Evolutionary conservation across 2,329 filamentous ascomycete species (phyloP).

Genomic region (Zasmidium citrigriseum): DNA sequence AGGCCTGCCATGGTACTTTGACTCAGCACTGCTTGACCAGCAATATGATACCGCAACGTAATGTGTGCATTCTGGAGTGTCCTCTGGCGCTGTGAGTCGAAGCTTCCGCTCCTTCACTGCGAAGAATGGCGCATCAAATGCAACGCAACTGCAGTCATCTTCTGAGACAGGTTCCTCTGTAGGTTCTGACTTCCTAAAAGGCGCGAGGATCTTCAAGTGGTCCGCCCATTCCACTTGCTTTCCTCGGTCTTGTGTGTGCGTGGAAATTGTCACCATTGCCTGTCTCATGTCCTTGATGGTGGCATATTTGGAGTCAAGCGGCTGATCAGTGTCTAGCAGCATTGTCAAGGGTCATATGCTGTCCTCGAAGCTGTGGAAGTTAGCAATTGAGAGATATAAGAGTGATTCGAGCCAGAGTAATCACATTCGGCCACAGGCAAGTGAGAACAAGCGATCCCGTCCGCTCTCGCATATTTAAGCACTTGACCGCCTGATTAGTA

Average conservation of each 20-base stretch:
- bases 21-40: not conserved
- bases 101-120: not conserved
- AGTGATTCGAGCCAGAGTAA: too few species aligned
- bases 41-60: slow-evolving; percentile 5
- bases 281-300: not conserved
- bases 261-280: not conserved
- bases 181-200: not conserved
- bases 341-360: slow-evolving; percentile 37
- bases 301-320: not conserved
- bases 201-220: not conserved
- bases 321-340: not conserved
- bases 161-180: not conserved
- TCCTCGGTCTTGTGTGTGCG: not conserved
- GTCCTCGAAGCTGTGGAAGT: too few species aligned
- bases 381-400: too few species aligned
- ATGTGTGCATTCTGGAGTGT: not conserved
- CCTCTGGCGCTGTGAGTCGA: not conserved
- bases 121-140: not conserved
- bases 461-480: too few species aligned
- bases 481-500: too few species aligned
- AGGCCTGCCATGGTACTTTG: not conserved
- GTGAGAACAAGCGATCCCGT: too few species aligned
- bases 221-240: not conserved
- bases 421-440: too few species aligned
- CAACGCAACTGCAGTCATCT: not conserved